Conservation (phyloP, 306 rosid species). For the Senna siamea region DNA sequence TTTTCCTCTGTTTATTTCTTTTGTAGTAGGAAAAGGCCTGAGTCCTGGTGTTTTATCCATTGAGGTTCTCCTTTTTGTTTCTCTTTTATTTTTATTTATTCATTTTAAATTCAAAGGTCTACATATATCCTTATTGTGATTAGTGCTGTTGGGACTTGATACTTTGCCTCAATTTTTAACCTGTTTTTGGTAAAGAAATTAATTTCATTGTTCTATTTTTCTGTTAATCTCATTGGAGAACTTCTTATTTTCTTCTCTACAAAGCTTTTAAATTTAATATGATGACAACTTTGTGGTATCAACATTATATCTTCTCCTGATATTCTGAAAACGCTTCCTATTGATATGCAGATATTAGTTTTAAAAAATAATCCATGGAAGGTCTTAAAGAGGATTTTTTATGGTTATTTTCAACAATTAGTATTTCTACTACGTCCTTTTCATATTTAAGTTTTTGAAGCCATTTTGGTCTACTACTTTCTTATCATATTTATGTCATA, state of each 20-base stretch:
- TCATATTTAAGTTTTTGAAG: neutral
- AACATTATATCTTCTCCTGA: neutral
- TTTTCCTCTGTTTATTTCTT: neutral
- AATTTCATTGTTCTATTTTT: neutral
- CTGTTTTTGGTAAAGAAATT: neutral
- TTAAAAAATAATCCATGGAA: neutral
- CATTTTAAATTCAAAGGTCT: neutral
- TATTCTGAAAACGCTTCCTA: slow-evolving; percentile 12
- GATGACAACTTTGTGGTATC: neutral
- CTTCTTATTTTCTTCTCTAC: neutral
- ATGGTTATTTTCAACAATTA: neutral
- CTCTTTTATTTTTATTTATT: neutral
- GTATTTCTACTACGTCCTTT: neutral
- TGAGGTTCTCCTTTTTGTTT: neutral
- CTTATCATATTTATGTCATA: neutral
- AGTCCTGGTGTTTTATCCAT: neutral
- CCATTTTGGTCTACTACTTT: too few species aligned
- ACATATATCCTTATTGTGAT: neutral
- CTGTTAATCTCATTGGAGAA: neutral
- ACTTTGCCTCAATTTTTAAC: neutral
- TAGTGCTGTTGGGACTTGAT: neutral
- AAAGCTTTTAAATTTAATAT: neutral
- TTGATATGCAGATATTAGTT: neutral
- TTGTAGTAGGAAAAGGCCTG: neutral
- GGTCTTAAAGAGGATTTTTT: neutral